These are phyloP conservation scores for Emergomyces orientalis DNA, from an alignment of 2,329 filamentous ascomycete species.

Conservation along the genomic window DNA sequence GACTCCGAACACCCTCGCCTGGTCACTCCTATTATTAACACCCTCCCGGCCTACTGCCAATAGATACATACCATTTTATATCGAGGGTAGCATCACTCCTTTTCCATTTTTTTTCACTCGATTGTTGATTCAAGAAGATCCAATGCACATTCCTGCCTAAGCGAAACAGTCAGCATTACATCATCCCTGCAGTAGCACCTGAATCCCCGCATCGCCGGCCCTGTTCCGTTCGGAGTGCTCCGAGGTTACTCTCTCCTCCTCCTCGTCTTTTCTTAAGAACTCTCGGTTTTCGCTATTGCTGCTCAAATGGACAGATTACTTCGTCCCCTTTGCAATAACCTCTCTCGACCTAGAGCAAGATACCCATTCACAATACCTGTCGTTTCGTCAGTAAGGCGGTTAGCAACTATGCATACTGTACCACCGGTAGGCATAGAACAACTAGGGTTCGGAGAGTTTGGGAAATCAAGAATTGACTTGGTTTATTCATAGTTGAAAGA, in stretches of 20 bases:
- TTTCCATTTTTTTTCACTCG: neutral
- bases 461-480: conserved; percentile 8
- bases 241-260: neutral
- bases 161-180: neutral
- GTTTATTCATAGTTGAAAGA: conserved; percentile 55
- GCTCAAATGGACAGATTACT: conserved; percentile 13
- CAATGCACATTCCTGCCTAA: neutral
- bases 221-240: neutral
- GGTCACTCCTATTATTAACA: neutral
- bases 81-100: neutral
- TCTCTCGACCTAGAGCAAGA: conserved; percentile 27
- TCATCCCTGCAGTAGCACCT: neutral
- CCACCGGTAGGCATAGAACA: conserved; percentile 28
- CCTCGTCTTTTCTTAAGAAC: neutral
- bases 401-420: conserved; percentile 36
- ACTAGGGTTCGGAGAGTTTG: neutral
- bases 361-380: conserved; percentile 30
- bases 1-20: neutral
- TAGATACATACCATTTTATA: neutral
- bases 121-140: neutral
- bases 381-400: conserved; percentile 25
- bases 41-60: neutral
- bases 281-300: neutral
- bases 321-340: conserved; percentile 27
- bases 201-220: neutral